These are phyloP conservation scores for Saccharomycopsis guyanensis DNA, from an alignment of 805 yeast genomes.

Conservation along the genomic window DNA sequence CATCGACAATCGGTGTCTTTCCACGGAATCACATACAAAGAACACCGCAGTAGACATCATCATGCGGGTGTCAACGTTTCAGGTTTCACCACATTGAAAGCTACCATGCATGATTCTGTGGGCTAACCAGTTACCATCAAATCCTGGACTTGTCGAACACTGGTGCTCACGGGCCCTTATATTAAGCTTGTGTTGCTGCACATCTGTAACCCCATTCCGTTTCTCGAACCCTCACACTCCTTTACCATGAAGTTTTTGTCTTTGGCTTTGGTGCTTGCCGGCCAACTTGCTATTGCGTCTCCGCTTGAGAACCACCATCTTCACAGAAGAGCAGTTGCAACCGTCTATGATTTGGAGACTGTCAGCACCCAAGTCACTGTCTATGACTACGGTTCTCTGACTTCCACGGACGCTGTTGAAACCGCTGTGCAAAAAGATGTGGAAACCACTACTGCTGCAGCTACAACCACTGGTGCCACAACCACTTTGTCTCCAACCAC, in stretches of 20 bases:
- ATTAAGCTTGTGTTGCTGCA: background rate
- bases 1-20: no score
- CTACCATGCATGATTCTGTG: background rate
- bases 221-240: slow-evolving; percentile 4
- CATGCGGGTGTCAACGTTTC: background rate
- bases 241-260: background rate
- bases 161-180: no score
- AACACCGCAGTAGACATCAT: no score
- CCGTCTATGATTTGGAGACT: background rate
- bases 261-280: background rate
- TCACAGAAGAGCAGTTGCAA: background rate
- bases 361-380: slow-evolving; percentile 3
- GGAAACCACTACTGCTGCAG: background rate
- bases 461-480: slow-evolving; percentile 1
- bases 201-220: background rate
- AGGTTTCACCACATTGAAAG: background rate
- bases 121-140: background rate
- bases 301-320: slow-evolving; percentile 1
- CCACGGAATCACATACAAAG: no score
- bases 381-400: background rate
- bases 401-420: background rate
- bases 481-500: slow-evolving; percentile 1
- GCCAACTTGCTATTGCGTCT: slow-evolving; percentile 3
- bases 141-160: background rate
- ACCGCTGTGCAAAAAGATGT: slow-evolving; percentile 1